These are phyloP conservation scores for Candida maris DNA, from an alignment of 805 yeast genomes.

Conservation along the genomic window DNA sequence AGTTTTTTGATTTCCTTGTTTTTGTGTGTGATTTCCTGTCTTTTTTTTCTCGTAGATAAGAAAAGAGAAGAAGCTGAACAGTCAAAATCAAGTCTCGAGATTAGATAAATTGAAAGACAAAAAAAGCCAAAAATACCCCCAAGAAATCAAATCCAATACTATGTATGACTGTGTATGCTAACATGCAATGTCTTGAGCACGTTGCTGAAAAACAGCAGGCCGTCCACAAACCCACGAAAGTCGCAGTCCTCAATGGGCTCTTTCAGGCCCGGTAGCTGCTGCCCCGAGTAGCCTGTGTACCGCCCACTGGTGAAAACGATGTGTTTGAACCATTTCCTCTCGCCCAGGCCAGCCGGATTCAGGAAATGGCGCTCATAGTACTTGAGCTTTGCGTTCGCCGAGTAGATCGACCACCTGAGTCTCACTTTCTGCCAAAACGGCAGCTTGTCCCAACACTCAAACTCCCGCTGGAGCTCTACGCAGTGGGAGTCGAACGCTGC, in stretches of 20 bases:
- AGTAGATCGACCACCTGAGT: slow-evolving; percentile 21
- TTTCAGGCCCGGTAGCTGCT: slow-evolving; percentile 49
- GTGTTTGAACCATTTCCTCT: slow-evolving; percentile 57
- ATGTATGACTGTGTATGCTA: too few relatives aligned
- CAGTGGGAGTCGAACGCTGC: slow-evolving; percentile 25
- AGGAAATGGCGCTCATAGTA: slow-evolving; percentile 45
- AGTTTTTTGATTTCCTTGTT: too few relatives aligned
- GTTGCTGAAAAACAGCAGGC: slow-evolving; percentile 15
- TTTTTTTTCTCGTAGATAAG: too few relatives aligned
- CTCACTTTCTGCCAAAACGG: slow-evolving; percentile 26
- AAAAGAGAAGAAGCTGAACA: too few relatives aligned
- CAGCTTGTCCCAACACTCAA: slow-evolving; percentile 23
- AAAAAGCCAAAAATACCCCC: too few relatives aligned
- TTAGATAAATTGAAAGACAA: too few relatives aligned
- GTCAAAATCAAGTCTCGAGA: too few relatives aligned
- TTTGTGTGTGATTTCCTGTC: too few relatives aligned
- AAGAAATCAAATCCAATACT: too few relatives aligned
- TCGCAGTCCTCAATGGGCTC: slow-evolving; percentile 52
- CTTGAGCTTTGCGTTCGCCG: slow-evolving; percentile 38
- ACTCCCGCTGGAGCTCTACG: slow-evolving; percentile 18
- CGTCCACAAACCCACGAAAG: slow-evolving; percentile 30
- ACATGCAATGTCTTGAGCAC: slow-evolving; percentile 12
- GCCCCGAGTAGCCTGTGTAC: slow-evolving; percentile 60
- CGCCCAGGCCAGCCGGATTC: slow-evolving; percentile 44
- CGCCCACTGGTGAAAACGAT: slow-evolving; percentile 56